Evolutionary conservation across 805 yeast genomes (phyloP).

Genomic region (Tetrapisispora pingtungensis): DNA sequence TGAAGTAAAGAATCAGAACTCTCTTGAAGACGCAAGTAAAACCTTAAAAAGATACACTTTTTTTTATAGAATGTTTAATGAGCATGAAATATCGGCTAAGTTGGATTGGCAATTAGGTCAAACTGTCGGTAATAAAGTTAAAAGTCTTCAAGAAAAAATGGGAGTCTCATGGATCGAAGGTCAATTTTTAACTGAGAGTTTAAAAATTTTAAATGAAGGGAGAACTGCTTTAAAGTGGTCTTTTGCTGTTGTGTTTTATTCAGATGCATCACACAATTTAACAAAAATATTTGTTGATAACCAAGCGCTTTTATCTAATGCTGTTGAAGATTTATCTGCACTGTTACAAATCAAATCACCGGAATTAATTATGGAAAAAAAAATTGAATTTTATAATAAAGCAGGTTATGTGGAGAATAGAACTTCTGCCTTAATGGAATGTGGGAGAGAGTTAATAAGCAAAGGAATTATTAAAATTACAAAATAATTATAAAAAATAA

Average conservation of each 20-base stretch:
- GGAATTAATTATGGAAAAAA: conserved; percentile 26
- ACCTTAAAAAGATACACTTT: conserved; percentile 54
- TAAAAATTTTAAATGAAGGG: conserved; percentile 52
- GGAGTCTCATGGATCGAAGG: conserved; percentile 81
- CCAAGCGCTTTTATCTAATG: conserved; percentile 51
- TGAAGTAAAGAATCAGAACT: conserved; percentile 21
- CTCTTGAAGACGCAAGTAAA: conserved; percentile 29
- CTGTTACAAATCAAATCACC: conserved; percentile 40
- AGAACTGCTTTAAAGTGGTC: conserved; percentile 84
- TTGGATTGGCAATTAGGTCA: conserved; percentile 57
- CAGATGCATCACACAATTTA: conserved; percentile 41
- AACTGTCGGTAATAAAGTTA: conserved; percentile 55
- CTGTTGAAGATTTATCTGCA: conserved; percentile 61
- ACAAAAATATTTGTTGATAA: conserved; percentile 60
- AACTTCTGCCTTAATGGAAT: conserved; percentile 30
- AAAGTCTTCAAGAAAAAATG: conserved; percentile 50
- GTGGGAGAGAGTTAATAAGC: conserved; percentile 29
- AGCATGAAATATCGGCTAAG: conserved; percentile 66
- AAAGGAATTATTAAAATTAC: conserved; percentile 25
- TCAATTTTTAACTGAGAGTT: conserved; percentile 69
- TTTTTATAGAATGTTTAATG: conserved; percentile 61
- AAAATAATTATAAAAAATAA: neutral
- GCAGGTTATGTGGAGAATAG: conserved; percentile 30
- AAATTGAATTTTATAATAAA: conserved; percentile 31
- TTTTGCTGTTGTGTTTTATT: conserved; percentile 67